Base-by-base conservation (phyloP, 2,329 filamentous ascomycete species). In the Botrytis paeoniae region DNA sequence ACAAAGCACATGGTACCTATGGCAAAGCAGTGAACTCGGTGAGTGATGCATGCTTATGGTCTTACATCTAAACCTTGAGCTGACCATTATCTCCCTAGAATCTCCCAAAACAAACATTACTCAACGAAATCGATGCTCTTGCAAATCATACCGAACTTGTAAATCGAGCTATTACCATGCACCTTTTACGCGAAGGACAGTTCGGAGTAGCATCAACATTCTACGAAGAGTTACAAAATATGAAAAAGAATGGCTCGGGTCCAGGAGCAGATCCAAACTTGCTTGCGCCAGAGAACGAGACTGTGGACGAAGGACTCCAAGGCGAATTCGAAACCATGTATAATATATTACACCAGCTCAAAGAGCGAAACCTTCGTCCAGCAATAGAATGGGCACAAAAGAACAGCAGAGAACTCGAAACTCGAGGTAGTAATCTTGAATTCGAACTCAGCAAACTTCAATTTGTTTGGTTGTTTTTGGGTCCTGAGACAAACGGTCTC, bases 91-190 rank as follows among this genome's bases (percentile, higher is more conserved):
- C 32, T 72, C 51, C 29, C 18, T 29, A 81, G 80, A 79, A 81
- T 54, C 78, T 81, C 43, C 80, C 80, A 65, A 75, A 77, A 39
- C 91, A 91, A 83, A 87, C 89, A 22, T 89, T 95, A 0, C 92
- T 91, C 22, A 92, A 90, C 79, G 92, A 95, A 73, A 91, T 94
- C 78, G 94, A 97, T 82, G 92, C 91, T 48, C 89, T 98, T 82
- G 90, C 89, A 1, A 88, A 91, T 32, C 90, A 97, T 76, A 88
- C 92, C 6, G 85, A 87, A 25, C 86, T 98, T 20, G 93, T 98
- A 80, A 97, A 98, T 83, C 90, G 95, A 73, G 95, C 96, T 10
- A 97, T 99, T 78, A 93, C 93, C 16, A 98, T 98, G 94, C 96
- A 99, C 80, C 88, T 99, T 35, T 87, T 99, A 57, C 93, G 96